These are phyloP conservation scores for Musa troglodytarum DNA, from an alignment of 176 grass and related monocot species.

Conservation along the genomic window DNA sequence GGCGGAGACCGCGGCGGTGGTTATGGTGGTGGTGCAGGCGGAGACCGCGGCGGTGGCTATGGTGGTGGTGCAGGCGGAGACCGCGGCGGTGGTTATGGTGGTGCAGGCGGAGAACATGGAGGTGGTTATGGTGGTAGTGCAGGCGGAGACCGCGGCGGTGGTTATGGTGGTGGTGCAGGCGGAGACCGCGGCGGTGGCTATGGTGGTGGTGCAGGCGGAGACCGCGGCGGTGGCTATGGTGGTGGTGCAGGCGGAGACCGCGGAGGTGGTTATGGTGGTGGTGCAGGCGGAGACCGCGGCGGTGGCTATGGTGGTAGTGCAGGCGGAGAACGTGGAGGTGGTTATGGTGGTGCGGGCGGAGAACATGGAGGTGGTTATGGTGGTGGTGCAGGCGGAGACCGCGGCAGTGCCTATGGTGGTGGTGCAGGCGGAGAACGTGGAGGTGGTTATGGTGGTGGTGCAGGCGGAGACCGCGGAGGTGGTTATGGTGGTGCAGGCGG, in stretches of 20 bases:
- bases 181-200: background rate
- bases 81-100: background rate
- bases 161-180: background rate
- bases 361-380: background rate
- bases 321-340: too few relatives aligned
- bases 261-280: background rate
- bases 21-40: background rate
- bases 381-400: background rate
- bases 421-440: background rate
- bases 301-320: too few relatives aligned
- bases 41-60: background rate
- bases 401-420: background rate
- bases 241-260: background rate
- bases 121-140: background rate
- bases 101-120: background rate
- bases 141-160: background rate
- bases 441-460: too few relatives aligned
- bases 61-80: background rate
- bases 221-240: background rate
- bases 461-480: too few relatives aligned
- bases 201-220: background rate
- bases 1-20: background rate
- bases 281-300: too few relatives aligned
- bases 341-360: background rate
- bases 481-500: too few relatives aligned